Evolutionary conservation across 768 basidiomycete species (phyloP), one percentile per base, ranked within the genome.

Genomic region (Multifurca ochricompacta): DNA sequence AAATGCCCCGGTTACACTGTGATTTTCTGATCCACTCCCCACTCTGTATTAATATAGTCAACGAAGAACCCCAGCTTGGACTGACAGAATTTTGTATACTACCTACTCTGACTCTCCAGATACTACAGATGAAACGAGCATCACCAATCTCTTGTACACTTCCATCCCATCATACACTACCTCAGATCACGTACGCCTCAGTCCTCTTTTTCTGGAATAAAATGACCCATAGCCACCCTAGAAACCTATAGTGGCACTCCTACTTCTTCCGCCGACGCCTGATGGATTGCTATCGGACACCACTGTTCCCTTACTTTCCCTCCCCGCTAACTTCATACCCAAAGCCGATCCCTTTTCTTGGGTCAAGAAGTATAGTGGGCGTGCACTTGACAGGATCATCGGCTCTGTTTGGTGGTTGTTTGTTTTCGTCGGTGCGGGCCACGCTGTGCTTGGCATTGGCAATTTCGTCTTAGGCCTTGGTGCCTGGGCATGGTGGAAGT

Each of bases 11-110:
- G 36, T 3, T 16, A 30, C 18, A 60, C 54, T 51, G 47, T 55
- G 11, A 62, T 48, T 11, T n/a, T 25, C 27, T 40, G 18, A 34
- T 46, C 19, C 16, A 18, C n/a, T 23, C 6, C 10, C 18, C 32
- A 30, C 40, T 21, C 47, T 55, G 11, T 51, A 25, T 45, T 27
- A 10, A 21, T 59, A 21, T 44, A 88, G 87, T 64, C 66, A 69
- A 10, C 85, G 80, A 64, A 83, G 95, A 9, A 76, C 74, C 2
- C 94, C 95, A 0, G 82, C 92, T 19, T 98, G 91, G 88, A 96
- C 93, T 27, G 95, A 98, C 68, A 78, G 95, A 41, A 79, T 98
- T 40, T 72, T 97, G 64, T 96, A 91, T 64, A 77, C 88, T 11
- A 89, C 88, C 5, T 73, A 82, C 64, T 77, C 76, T 19, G 88